A percentile compares a stretch with the other conserved stretches of the same genome.
phyloP scores from a whole-genome alignment of 495 filamentous ascomycete genomes.

The Xylaria bambusicola region DNA sequence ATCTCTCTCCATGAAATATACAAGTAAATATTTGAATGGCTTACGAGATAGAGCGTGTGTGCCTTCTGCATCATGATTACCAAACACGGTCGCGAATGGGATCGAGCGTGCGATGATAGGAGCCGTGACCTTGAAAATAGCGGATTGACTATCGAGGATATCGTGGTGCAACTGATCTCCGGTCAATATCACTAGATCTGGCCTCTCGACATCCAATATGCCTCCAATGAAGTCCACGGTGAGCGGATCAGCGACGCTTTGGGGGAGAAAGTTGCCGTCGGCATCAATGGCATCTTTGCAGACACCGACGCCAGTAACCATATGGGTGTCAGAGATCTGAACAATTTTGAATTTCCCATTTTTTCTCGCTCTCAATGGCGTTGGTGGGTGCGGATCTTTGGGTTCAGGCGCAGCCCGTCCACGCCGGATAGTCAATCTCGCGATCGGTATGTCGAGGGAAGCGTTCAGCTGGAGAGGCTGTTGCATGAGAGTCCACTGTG shows the following conservation, averaged over 20 bases:
- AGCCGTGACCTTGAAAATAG: constrained; percentile 45
- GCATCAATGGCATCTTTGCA: constrained; percentile 44
- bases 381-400: constrained; percentile 17
- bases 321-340: constrained; percentile 42
- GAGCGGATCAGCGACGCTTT: constrained; percentile 40
- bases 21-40: constrained; percentile 25
- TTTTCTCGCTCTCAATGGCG: constrained; percentile 30
- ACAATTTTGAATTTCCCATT: constrained; percentile 44
- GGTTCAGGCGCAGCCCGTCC: constrained; percentile 35
- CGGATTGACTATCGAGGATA: constrained; percentile 41
- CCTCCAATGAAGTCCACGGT: constrained; percentile 38
- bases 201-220: constrained; percentile 38
- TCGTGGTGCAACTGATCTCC: constrained; percentile 42
- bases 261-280: constrained; percentile 37
- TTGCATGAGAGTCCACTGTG: constrained; percentile 39
- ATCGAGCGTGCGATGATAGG: constrained; percentile 40
- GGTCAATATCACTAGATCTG: constrained; percentile 41
- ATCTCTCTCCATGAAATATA: no score
- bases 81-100: constrained; percentile 41
- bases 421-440: constrained; percentile 38
- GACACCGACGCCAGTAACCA: constrained; percentile 38
- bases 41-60: constrained; percentile 37
- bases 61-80: constrained; percentile 43
- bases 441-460: constrained; percentile 35
- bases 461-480: constrained; percentile 37